Conservation (phyloP, 2,329 filamentous ascomycete species). For the Phyllosticta citrichinensis region DNA sequence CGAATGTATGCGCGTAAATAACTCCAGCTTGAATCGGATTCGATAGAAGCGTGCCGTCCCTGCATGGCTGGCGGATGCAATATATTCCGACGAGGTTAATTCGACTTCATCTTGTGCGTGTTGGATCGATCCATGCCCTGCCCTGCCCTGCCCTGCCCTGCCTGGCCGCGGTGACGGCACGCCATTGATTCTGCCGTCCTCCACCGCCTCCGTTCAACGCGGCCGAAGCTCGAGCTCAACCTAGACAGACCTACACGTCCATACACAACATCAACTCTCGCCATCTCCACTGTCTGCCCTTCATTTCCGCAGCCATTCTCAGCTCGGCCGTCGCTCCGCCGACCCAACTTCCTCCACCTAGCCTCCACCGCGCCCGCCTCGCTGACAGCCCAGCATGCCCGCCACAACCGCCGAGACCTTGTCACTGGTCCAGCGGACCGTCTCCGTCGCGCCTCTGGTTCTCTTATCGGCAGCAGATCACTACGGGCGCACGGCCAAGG, state of each 20-base stretch:
- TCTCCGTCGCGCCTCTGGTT: constrained; percentile 94
- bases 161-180: neutral
- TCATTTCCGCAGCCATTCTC: neutral
- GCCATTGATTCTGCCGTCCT: neutral
- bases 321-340: neutral
- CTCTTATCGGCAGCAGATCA: constrained; percentile 97
- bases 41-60: neutral
- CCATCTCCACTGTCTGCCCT: neutral
- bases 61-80: neutral
- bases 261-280: constrained; percentile 2
- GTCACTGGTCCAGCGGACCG: constrained; percentile 85
- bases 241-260: neutral
- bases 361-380: constrained; percentile 12
- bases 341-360: neutral
- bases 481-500: constrained; percentile 89
- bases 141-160: neutral
- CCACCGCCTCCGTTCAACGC: neutral
- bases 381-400: constrained; percentile 57
- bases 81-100: neutral
- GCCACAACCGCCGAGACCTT: constrained; percentile 94
- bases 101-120: neutral
- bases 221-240: neutral
- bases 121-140: neutral
- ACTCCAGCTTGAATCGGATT: neutral
- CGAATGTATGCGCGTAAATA: neutral